Conservation (phyloP, 176 grass and related monocot genomes). For the Hyparrhenia diplandra region DNA sequence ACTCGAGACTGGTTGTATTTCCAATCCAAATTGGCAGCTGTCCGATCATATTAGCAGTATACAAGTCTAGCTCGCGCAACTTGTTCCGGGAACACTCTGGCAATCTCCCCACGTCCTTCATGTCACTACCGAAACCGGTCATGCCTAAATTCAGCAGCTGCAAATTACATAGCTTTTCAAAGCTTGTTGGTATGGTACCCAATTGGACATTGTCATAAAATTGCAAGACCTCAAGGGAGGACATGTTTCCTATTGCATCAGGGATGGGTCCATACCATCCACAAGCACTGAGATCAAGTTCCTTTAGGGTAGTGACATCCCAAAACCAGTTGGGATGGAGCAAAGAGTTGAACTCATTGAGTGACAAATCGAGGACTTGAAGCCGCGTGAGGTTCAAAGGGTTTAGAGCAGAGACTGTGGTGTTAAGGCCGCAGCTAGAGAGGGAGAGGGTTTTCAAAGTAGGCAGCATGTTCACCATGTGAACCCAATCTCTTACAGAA, state of each 20-base stretch:
- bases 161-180: constrained; percentile 2
- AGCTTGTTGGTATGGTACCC: background rate
- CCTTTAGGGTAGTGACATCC: background rate
- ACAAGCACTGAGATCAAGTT: accelerated
- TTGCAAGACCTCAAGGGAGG: background rate
- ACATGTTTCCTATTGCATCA: constrained; percentile 6
- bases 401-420: background rate
- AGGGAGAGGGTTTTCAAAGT: background rate
- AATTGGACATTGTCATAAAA: background rate
- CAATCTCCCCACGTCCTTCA: background rate
- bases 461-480: background rate
- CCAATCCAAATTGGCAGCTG: constrained; percentile 14
- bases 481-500: background rate
- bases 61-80: background rate
- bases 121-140: background rate
- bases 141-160: background rate
- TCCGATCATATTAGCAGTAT: constrained; percentile 10
- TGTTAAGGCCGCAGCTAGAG: accelerated
- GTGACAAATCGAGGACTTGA: constrained; percentile 1
- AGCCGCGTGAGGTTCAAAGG: constrained; percentile 30
- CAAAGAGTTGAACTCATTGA: background rate
- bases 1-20: background rate
- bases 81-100: background rate
- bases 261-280: background rate
- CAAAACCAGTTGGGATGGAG: background rate